phyloP scores from a whole-genome alignment of 208 protist genomes.

The Trypanosoma avium region DNA sequence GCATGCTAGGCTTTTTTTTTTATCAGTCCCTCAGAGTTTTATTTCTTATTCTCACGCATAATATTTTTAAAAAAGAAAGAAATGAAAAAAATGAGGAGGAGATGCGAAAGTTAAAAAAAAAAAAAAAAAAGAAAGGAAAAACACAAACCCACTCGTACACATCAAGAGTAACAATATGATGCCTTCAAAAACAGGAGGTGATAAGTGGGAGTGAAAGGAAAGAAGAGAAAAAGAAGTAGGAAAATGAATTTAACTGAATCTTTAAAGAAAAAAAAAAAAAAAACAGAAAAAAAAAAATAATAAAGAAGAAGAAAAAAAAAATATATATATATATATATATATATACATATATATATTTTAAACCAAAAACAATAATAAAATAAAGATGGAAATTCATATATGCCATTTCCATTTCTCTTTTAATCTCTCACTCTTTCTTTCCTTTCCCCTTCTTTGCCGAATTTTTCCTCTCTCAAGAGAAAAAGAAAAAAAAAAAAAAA shows the following conservation, averaged over 20 bases:
- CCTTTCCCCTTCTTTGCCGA: not conserved
- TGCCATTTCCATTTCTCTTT: constrained; percentile 13
- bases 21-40: no score
- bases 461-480: not conserved
- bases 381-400: not conserved
- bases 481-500: constrained; percentile 6
- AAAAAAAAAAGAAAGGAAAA: no score
- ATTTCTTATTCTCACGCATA: not conserved
- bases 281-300: constrained; percentile 2
- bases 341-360: constrained; percentile 1
- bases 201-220: no score
- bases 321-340: constrained; percentile 13
- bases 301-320: not conserved
- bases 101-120: not conserved
- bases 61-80: not conserved
- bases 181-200: no score
- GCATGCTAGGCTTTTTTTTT: no score
- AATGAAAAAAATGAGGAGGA: not conserved
- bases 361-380: not conserved
- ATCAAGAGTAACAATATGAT: no score
- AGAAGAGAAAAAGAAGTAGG: no score
- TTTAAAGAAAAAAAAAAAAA: not conserved
- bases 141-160: no score
- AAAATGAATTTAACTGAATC: not conserved
- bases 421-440: not conserved